Conservation (phyloP, 164 flowering plant species). For the Taxillus chinensis region DNA sequence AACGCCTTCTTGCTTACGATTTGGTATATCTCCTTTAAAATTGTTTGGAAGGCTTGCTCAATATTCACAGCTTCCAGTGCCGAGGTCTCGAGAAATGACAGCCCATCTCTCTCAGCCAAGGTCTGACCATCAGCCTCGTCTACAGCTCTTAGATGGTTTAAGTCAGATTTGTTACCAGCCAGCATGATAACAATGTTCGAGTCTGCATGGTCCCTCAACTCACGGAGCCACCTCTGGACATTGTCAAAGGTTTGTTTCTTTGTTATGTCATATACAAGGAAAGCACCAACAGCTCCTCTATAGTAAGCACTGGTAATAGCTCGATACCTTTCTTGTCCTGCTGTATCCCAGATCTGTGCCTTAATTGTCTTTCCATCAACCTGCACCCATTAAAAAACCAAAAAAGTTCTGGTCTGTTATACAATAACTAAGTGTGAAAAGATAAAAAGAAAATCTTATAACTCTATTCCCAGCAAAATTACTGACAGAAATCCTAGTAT, state of each 20-base stretch:
- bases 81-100: constrained; percentile 60
- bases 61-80: constrained; percentile 48
- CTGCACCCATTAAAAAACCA: constrained; percentile 13
- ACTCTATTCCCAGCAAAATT: too few relatives aligned
- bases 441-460: too few relatives aligned
- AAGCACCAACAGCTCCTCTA: constrained; percentile 62
- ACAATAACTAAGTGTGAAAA: too few relatives aligned
- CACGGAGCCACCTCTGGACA: constrained; percentile 59
- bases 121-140: constrained; percentile 40
- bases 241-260: constrained; percentile 59
- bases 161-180: constrained; percentile 59
- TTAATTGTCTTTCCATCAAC: constrained; percentile 58
- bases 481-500: too few relatives aligned
- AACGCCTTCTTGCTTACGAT: constrained; percentile 57
- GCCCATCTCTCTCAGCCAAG: constrained; percentile 53
- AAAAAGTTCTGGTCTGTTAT: too few relatives aligned
- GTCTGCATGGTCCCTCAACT: constrained; percentile 54
- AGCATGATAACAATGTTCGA: constrained; percentile 63
- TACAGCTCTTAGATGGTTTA: constrained; percentile 49
- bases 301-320: constrained; percentile 63
- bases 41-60: constrained; percentile 53
- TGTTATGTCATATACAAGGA: constrained; percentile 54
- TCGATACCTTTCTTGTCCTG: constrained; percentile 55
- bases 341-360: constrained; percentile 68
- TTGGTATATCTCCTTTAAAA: constrained; percentile 53